Evolutionary conservation across 1,284 basidiomycete genomes (phyloP).

Genomic region (Cryptococcus sp.): DNA sequence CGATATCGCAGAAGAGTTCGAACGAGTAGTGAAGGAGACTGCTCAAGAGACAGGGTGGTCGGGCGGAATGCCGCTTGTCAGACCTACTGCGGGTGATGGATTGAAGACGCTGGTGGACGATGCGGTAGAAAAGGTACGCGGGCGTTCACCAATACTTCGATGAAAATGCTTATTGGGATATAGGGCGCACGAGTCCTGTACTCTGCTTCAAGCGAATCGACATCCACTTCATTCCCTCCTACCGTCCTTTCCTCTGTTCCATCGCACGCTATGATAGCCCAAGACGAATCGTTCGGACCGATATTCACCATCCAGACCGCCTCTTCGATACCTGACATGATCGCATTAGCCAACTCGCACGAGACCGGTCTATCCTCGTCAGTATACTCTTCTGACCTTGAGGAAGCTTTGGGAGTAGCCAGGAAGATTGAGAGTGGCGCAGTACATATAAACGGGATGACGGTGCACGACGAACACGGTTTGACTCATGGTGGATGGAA

Average conservation of each 20-base stretch:
- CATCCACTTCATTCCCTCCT: slow-evolving; percentile 21
- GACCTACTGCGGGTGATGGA: slow-evolving; percentile 22
- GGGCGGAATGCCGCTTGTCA: slow-evolving; percentile 30
- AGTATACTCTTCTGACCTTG: slow-evolving; percentile 26
- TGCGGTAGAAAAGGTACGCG: slow-evolving; percentile 28
- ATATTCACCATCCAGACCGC: slow-evolving; percentile 30
- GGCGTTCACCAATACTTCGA: no score
- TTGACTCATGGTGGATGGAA: slow-evolving; percentile 45
- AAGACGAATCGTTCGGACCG: slow-evolving; percentile 42
- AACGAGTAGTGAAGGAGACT: slow-evolving; percentile 14
- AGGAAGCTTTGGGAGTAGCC: slow-evolving; percentile 25
- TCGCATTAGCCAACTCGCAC: slow-evolving; percentile 29
- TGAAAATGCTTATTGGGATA: not conserved
- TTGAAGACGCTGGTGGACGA: slow-evolving; percentile 30
- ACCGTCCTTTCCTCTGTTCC: slow-evolving; percentile 26
- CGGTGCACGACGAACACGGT: slow-evolving; percentile 40
- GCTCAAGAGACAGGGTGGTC: slow-evolving; percentile 9
- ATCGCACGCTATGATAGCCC: slow-evolving; percentile 9
- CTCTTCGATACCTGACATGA: slow-evolving; percentile 17
- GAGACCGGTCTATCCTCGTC: slow-evolving; percentile 30
- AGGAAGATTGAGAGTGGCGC: slow-evolving; percentile 27
- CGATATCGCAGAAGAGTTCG: slow-evolving; percentile 47
- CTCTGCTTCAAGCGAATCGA: slow-evolving; percentile 7
- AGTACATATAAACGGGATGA: slow-evolving; percentile 47
- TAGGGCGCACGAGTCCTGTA: slow-evolving; percentile 20